Base-by-base conservation (phyloP, 78 protist genomes). In the Pigoraptor vietnamica region DNA sequence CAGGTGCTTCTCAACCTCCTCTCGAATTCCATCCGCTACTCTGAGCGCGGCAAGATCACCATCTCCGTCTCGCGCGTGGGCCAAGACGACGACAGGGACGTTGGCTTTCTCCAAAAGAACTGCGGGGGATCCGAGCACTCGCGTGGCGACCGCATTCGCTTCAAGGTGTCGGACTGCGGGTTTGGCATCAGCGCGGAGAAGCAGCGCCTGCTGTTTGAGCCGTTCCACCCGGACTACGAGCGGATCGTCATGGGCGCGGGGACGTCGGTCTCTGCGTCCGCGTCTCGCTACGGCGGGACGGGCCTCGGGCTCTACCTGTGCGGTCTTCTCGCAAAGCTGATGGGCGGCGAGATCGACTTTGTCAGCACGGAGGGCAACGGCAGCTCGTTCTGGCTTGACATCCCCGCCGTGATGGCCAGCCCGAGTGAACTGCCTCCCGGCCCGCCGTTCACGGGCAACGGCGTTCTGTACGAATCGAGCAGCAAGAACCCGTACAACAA, bases 251-350 rank as follows among this genome's bases (percentile, higher is more conserved):
- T 48, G 67, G 14, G 14, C 67, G 29, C 67, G 29, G 67, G 67
- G n/a, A n/a, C n/a, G n/a, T n/a, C n/a, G n/a, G n/a, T n/a, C n/a
- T n/a, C n/a, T n/a, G n/a, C n/a, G n/a, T n/a, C n/a, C n/a, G n/a
- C n/a, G n/a, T n/a, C n/a, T n/a, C n/a, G n/a, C n/a, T 96, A 94
- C 90, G 97, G 96, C 10, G 97, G 97, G n/a, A 94, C 97, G 9
- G 97, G 97, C 24, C 92, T 96, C 6, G 96, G 97, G 35, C 89
- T 96, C 2, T 88, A 92, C 10, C 92, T 92, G 29, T 87, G 92
- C 40, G 93, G 88, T n/a, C 92, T 88, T 14, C 37, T 96, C 89
- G 93, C 94, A 9, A 94, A 84, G 33, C 84, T 94, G 14, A 93
- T 96, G 95, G 95, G 93, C 35, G 97, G 97, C 6, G 35, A 32